Evolutionary conservation across 2,329 filamentous ascomycete genomes (phyloP), one percentile per base, ranked within the genome.

Genomic region (Colletotrichum echinochloae): DNA sequence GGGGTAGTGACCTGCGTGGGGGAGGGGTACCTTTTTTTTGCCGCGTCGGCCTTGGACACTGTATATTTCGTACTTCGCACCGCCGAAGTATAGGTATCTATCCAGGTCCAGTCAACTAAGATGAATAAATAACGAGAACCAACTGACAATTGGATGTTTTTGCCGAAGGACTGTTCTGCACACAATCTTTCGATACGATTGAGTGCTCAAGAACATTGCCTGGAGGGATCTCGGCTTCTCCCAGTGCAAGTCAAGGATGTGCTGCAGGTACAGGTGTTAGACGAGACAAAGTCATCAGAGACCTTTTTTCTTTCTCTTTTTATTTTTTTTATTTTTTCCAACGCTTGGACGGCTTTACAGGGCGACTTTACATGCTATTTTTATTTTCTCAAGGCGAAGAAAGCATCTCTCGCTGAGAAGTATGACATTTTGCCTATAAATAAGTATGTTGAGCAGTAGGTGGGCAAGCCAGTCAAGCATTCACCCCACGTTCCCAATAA

Each of bases 1-100:
- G 67, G 67, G 67, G 67, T 64, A 70, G 57, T 49, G 33, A 66
- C 55, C 56, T 55, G 37, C 57, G 63, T 61, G 64, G 67, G 67
- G 67, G 64, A 70, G 67, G 49, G 64, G 67, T 62, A 28, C 30
- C 52, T 54, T 26, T 28, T 57, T 54, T 26, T 28, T 23, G 26
- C 66, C 23, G 61, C 54, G 46, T 30, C 8, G 23, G 1, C 18
- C n/a, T 20, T 0, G 5, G 18, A 18, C 63, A 66, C 41, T 61
- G 63, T 66, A 18, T 5, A 12, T 46, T 46, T 18, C 30, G 49
- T 49, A 61, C 63, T 56, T 26, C 46, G 23, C 44, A 35, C 46
- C 28, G 11, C 37, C 52, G 41, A 4, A 54, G 16, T n/a, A n/a
- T n/a, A 18, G 26, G 20, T 30, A 18, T 12, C 12, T 28, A 16